Conservation (phyloP, 2,329 filamentous ascomycete species). For the Erysiphe neolycopersici region DNA sequence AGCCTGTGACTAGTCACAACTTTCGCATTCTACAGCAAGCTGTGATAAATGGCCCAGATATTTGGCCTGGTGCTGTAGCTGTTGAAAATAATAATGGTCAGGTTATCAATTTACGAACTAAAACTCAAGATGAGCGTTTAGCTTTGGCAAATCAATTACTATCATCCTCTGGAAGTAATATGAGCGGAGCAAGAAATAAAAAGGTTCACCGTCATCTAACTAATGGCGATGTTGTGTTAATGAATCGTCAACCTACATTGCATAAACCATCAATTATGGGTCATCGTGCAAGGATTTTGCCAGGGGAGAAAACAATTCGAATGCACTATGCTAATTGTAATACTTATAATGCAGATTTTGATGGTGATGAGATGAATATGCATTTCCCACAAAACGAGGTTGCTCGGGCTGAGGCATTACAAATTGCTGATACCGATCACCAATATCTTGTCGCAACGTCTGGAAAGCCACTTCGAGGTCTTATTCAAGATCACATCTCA, state of each 20-base stretch:
- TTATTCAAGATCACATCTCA: constrained; percentile 96
- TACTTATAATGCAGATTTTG: constrained; percentile 97
- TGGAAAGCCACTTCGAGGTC: constrained; percentile 74
- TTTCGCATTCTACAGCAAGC: constrained; percentile 88
- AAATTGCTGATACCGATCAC: constrained; percentile 87
- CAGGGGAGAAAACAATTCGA: constrained; percentile 87
- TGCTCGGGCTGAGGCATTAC: constrained; percentile 72
- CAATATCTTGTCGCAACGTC: constrained; percentile 89
- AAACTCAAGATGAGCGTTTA: constrained; percentile 65
- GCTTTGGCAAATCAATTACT: constrained; percentile 83
- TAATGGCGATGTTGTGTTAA: constrained; percentile 88
- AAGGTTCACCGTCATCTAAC: constrained; percentile 92
- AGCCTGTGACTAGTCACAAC: constrained; percentile 92
- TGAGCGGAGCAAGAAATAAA: constrained; percentile 61
- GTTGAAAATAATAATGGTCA: constrained; percentile 93
- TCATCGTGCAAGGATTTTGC: constrained; percentile 72
- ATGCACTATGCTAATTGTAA: constrained; percentile 99
- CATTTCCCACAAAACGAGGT: constrained; percentile 96
- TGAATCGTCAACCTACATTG: constrained; percentile 94
- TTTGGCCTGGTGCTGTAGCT: constrained; percentile 80
- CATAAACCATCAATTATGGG: constrained; percentile 99
- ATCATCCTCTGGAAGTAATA: constrained; percentile 49
- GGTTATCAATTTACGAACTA: constrained; percentile 64
- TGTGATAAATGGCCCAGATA: constrained; percentile 79
- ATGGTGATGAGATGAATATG: constrained; percentile 99